These are phyloP conservation scores for Suillus ampliporus DNA, from an alignment of 768 basidiomycete genomes.

Conservation along the genomic window DNA sequence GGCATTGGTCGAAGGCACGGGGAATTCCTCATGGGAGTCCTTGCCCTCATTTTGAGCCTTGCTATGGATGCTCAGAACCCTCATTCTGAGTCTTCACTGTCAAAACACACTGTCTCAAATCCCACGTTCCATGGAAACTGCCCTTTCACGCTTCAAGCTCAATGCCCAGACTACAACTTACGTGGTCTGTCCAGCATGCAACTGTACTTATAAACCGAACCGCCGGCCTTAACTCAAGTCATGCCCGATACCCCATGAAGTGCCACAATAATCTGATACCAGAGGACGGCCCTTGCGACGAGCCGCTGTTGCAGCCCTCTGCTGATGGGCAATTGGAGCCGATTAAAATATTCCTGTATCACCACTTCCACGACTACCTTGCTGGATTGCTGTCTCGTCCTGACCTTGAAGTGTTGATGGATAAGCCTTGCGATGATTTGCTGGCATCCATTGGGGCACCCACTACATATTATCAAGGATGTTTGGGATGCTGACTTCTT, in stretches of 20 bases:
- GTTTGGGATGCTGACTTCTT: slow-evolving; percentile 32
- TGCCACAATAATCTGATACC: slow-evolving; percentile 12
- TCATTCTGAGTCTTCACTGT: neutral
- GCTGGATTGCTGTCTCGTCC: neutral
- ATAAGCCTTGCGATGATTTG: slow-evolving; percentile 14
- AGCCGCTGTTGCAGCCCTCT: neutral
- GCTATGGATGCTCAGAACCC: neutral
- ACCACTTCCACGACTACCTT: neutral
- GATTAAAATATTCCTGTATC: neutral
- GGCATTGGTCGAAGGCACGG: slow-evolving; percentile 14
- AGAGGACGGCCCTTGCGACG: neutral
- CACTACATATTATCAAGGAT: neutral
- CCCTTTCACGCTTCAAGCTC: slow-evolving; percentile 19
- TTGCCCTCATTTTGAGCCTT: slow-evolving; percentile 21
- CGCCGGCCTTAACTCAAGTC: neutral
- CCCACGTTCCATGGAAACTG: slow-evolving; percentile 1
- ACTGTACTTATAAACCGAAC: slow-evolving; percentile 19
- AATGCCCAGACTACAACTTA: slow-evolving; percentile 20
- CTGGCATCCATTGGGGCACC: neutral
- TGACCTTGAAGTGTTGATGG: slow-evolving; percentile 16
- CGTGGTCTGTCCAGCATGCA: slow-evolving; percentile 20
- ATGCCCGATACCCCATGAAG: slow-evolving; percentile 13
- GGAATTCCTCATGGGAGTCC: slow-evolving; percentile 25
- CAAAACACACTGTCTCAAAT: neutral
- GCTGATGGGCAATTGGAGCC: neutral